phyloP scores from a whole-genome alignment of 2,329 filamentous ascomycete genomes.

The Claviceps humidiphila region DNA sequence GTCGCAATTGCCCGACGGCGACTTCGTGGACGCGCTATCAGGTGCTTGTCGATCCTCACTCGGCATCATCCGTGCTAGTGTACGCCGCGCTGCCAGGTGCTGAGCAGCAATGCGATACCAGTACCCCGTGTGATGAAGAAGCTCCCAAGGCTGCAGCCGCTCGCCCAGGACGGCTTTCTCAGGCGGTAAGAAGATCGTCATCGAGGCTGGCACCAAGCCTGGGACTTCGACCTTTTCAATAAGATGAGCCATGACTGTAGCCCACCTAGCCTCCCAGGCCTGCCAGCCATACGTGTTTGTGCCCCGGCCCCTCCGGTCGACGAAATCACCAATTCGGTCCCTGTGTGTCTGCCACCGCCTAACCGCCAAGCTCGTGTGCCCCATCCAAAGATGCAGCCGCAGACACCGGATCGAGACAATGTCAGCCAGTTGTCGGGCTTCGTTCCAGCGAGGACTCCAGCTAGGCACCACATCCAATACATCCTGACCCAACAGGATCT shows the following conservation, averaged over 20 bases:
- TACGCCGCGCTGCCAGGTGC: slow-evolving; percentile 40
- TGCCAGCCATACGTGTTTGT: slow-evolving; percentile 86
- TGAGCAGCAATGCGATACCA: slow-evolving; percentile 50
- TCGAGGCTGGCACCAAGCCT: slow-evolving; percentile 32
- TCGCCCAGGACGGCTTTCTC: slow-evolving; percentile 47
- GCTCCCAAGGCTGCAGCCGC: slow-evolving; percentile 47
- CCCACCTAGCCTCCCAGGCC: slow-evolving; percentile 77
- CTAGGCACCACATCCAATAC: slow-evolving; percentile 78
- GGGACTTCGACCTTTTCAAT: slow-evolving; percentile 40
- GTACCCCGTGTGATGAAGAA: slow-evolving; percentile 53
- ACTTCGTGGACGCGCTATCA: slow-evolving; percentile 31
- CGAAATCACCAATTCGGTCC: slow-evolving; percentile 57
- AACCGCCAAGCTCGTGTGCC: slow-evolving; percentile 65
- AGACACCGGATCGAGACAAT: slow-evolving; percentile 67
- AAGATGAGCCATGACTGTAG: slow-evolving; percentile 46
- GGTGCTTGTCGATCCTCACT: slow-evolving; percentile 43
- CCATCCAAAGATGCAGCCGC: slow-evolving; percentile 69
- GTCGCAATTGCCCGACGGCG: slow-evolving; percentile 43
- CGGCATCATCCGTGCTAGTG: slow-evolving; percentile 41
- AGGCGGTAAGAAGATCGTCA: slow-evolving; percentile 36
- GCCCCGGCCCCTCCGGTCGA: slow-evolving; percentile 74
- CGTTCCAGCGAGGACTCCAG: slow-evolving; percentile 84
- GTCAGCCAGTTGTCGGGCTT: slow-evolving; percentile 81
- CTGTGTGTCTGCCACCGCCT: slow-evolving; percentile 71
- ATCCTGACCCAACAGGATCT: slow-evolving; percentile 67